Percentiles rank a stretch among this genome's conserved stretches.
phyloP scores from a whole-genome alignment of 495 filamentous ascomycete species.

The Diplogelasinospora grovesii region DNA sequence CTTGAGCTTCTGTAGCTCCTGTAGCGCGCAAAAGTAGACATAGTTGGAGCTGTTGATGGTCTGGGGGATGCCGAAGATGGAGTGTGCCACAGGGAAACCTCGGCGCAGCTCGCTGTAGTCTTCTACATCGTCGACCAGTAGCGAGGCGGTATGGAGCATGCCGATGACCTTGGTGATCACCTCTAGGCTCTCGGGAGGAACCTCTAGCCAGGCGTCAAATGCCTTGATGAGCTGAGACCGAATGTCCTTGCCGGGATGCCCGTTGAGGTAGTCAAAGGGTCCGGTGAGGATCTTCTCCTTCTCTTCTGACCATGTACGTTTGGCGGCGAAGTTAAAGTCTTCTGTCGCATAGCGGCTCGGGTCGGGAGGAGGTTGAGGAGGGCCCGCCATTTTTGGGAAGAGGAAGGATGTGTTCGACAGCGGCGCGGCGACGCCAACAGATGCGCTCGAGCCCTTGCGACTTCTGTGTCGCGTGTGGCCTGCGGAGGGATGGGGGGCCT shows the following conservation, averaged over 20 bases:
- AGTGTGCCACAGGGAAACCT: conserved; percentile 86
- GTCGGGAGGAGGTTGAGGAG: conserved; percentile 31
- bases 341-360: conserved; percentile 41
- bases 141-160: conserved; percentile 90
- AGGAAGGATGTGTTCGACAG: conserved; percentile 22
- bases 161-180: conserved; percentile 83
- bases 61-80: conserved; percentile 90
- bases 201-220: conserved; percentile 85
- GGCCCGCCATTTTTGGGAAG: conserved; percentile 24
- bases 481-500: neutral
- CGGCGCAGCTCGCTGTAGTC: conserved; percentile 78
- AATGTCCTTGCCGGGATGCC: conserved; percentile 88
- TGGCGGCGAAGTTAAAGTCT: conserved; percentile 33
- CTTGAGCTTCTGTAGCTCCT: conserved; percentile 68
- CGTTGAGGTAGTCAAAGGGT: conserved; percentile 81
- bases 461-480: conserved; percentile 25
- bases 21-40: conserved; percentile 85
- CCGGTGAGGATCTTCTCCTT: conserved; percentile 77
- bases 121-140: conserved; percentile 91
- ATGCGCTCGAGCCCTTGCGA: conserved; percentile 27
- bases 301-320: conserved; percentile 54
- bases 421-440: conserved; percentile 7
- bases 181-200: conserved; percentile 67
- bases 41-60: conserved; percentile 98
- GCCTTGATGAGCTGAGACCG: conserved; percentile 77